These are phyloP conservation scores for Cyberlindnera bimundalis DNA, from an alignment of 805 yeast species.

Conservation along the genomic window DNA sequence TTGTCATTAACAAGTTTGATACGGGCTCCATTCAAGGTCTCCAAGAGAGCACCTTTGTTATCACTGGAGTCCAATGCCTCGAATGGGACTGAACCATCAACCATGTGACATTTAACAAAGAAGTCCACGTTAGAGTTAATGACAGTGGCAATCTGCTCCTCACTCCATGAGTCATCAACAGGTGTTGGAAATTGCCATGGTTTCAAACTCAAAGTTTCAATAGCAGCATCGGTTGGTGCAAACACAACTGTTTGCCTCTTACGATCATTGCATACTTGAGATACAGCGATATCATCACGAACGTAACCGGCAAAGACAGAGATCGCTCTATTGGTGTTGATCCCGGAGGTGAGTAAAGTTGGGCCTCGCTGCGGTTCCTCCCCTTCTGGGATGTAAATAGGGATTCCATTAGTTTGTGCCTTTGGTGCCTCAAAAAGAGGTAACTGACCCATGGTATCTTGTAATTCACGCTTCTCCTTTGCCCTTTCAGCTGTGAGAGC, in stretches of 20 bases:
- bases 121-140: conserved; percentile 49
- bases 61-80: conserved; percentile 15
- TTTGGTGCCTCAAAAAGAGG: conserved; percentile 23
- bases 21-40: conserved; percentile 33
- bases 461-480: conserved; percentile 1
- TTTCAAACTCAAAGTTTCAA: conserved; percentile 46
- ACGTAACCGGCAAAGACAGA: conserved; percentile 66
- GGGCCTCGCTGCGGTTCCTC: conserved; percentile 30
- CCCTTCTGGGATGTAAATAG: conserved; percentile 24
- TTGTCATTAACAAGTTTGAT: conserved; percentile 36
- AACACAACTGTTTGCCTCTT: conserved; percentile 48
- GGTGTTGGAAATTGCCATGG: conserved; percentile 81
- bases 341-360: conserved; percentile 29
- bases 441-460: conserved; percentile 2
- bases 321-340: conserved; percentile 37
- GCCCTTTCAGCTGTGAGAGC: conserved; percentile 5
- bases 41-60: conserved; percentile 30
- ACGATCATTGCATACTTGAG: conserved; percentile 43
- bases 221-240: conserved; percentile 69
- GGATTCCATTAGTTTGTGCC: conserved; percentile 1
- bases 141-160: conserved; percentile 44
- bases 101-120: conserved; percentile 64
- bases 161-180: conserved; percentile 36
- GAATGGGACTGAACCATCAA: conserved; percentile 32
- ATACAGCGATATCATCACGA: conserved; percentile 56